Percentiles rank a stretch among this genome's conserved stretches.
phyloP scores from a whole-genome alignment of 1,139 yeast genomes.

The Nadsonia starkeyi-henricii region DNA sequence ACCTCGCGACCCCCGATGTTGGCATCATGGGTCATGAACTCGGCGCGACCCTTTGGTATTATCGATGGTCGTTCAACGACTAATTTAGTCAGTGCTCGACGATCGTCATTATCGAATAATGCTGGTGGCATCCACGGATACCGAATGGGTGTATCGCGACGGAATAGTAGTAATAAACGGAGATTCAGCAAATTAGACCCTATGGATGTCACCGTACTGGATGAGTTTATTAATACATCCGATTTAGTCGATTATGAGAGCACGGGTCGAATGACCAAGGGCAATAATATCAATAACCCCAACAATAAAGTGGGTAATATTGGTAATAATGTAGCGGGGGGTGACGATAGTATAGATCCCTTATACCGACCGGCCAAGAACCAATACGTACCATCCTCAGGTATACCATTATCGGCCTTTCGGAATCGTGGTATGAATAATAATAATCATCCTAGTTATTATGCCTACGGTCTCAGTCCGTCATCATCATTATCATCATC shows the following conservation, averaged over 20 bases:
- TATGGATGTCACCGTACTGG: conserved; percentile 58
- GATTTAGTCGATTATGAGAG: conserved; percentile 73
- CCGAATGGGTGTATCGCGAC: neutral
- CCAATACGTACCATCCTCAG: conserved; percentile 12
- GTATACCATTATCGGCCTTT: conserved; percentile 79
- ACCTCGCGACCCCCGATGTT: conserved; percentile 83
- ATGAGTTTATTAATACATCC: conserved; percentile 75
- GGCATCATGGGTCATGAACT: conserved; percentile 84
- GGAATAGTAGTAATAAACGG: conserved; percentile 1
- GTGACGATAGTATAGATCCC: too few relatives aligned
- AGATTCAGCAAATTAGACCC: conserved; percentile 3
- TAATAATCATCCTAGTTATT: conserved; percentile 7
- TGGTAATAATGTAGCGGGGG: too few relatives aligned
- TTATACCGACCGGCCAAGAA: too few relatives aligned
- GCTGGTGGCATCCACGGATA: neutral
- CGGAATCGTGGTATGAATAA: conserved; percentile 53
- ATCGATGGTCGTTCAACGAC: conserved; percentile 89
- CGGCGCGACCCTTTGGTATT: conserved; percentile 71
- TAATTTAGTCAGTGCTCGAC: conserved; percentile 9
- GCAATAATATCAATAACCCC: too few relatives aligned
- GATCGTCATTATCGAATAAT: too few relatives aligned
- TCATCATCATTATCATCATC: too few relatives aligned
- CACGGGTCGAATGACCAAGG: too few relatives aligned
- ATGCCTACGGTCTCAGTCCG: conserved; percentile 8
- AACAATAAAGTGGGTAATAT: too few relatives aligned